These are phyloP conservation scores for Cercospora sp. DNA, from an alignment of 2,329 filamentous ascomycete species.

Conservation along the genomic window DNA sequence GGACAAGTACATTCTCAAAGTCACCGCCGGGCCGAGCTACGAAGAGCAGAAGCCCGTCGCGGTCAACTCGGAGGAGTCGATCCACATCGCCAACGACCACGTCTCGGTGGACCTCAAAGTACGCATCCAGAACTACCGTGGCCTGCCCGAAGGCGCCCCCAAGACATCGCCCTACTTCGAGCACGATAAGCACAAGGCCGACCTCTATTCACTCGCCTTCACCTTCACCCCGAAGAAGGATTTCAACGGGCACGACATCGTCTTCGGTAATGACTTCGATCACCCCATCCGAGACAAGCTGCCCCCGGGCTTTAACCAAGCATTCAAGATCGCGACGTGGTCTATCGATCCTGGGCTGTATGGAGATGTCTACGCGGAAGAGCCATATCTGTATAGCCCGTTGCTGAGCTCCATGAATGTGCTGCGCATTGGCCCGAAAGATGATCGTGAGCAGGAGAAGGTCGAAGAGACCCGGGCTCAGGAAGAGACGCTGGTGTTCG, in stretches of 20 bases:
- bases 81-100: constrained; percentile 63
- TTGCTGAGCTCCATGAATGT: constrained; percentile 78
- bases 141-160: constrained; percentile 72
- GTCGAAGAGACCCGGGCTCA: constrained; percentile 48
- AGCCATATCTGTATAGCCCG: constrained; percentile 82
- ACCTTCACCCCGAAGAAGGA: constrained; percentile 69
- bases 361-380: constrained; percentile 83
- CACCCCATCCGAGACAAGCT: constrained; percentile 82
- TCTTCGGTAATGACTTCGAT: constrained; percentile 96
- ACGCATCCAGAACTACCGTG: constrained; percentile 65
- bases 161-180: constrained; percentile 75
- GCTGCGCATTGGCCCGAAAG: constrained; percentile 63
- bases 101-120: constrained; percentile 71
- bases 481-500: constrained; percentile 60
- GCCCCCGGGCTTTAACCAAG: constrained; percentile 81
- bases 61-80: constrained; percentile 68
- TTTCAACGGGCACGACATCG: constrained; percentile 69
- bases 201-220: constrained; percentile 84
- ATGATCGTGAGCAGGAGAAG: constrained; percentile 37
- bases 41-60: constrained; percentile 70
- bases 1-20: constrained; percentile 74
- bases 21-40: constrained; percentile 80
- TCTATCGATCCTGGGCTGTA: constrained; percentile 89
- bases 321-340: constrained; percentile 83
- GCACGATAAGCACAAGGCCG: constrained; percentile 65